Evolutionary conservation across 495 filamentous ascomycete species (phyloP).

Genomic region (Penicillium verhagenii): DNA sequence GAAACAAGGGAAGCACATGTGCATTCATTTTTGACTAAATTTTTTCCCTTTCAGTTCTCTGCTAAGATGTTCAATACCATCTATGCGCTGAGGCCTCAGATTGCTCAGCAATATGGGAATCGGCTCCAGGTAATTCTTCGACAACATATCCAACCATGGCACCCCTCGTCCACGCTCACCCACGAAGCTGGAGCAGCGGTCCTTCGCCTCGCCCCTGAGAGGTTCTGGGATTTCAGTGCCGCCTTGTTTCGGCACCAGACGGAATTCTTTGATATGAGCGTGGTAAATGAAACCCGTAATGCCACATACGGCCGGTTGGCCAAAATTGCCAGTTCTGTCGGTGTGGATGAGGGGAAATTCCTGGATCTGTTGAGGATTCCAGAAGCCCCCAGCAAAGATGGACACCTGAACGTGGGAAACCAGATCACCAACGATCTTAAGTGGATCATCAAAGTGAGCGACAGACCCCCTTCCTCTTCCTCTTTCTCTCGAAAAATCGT

Average conservation of each 20-base stretch:
- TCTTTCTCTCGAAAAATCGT: slow-evolving; percentile 1
- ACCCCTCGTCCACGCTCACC: slow-evolving; percentile 80
- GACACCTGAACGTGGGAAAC: slow-evolving; percentile 73
- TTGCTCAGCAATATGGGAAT: slow-evolving; percentile 55
- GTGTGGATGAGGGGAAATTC: slow-evolving; percentile 63
- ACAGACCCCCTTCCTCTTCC: neutral
- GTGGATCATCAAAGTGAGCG: slow-evolving; percentile 68
- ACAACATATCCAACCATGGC: slow-evolving; percentile 94
- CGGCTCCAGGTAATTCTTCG: slow-evolving; percentile 75
- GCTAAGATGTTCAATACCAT: slow-evolving; percentile 72
- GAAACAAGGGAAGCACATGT: no score
- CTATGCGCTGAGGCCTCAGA: slow-evolving; percentile 57
- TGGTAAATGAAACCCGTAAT: slow-evolving; percentile 81
- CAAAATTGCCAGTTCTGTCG: slow-evolving; percentile 62
- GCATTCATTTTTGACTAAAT: no score
- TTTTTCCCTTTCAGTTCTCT: slow-evolving; percentile 47
- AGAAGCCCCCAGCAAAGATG: slow-evolving; percentile 60
- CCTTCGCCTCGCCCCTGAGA: slow-evolving; percentile 59
- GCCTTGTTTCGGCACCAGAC: slow-evolving; percentile 68
- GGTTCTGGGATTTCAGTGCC: slow-evolving; percentile 76
- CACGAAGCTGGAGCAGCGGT: slow-evolving; percentile 89
- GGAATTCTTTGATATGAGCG: slow-evolving; percentile 76
- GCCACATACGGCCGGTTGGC: slow-evolving; percentile 77
- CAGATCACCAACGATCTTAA: slow-evolving; percentile 79
- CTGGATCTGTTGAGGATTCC: slow-evolving; percentile 62